Evolutionary conservation across 495 filamentous ascomycete genomes (phyloP).

Genomic region (Lophiostoma macrostomum): DNA sequence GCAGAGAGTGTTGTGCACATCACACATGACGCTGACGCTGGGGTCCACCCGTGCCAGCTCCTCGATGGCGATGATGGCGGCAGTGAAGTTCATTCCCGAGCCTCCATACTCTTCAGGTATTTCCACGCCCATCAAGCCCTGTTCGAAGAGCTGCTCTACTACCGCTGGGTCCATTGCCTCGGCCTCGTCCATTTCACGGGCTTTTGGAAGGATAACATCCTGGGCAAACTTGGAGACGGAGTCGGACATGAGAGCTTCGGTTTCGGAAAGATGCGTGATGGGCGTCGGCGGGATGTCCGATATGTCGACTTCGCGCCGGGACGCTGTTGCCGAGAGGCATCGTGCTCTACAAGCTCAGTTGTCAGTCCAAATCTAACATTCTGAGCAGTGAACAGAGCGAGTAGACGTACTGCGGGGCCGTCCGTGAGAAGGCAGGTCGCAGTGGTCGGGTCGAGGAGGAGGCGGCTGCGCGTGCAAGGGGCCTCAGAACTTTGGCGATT

Average conservation of each 20-base stretch:
- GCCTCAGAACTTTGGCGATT: conserved; percentile 63
- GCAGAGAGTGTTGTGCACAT: conserved; percentile 97
- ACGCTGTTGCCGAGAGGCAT: conserved; percentile 67
- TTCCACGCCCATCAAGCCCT: conserved; percentile 96
- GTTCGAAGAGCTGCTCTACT: conserved; percentile 92
- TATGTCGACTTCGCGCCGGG: conserved; percentile 60
- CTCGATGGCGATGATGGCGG: conserved; percentile 94
- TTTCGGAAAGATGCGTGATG: conserved; percentile 89
- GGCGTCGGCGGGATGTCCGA: conserved; percentile 77
- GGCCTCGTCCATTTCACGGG: conserved; percentile 95
- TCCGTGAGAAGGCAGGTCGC: conserved; percentile 41
- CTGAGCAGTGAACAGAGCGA: not conserved
- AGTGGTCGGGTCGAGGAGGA: conserved; percentile 48
- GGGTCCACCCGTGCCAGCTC: conserved; percentile 94
- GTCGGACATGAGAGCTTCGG: conserved; percentile 83
- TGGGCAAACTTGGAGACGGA: conserved; percentile 86
- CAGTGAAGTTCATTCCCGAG: conserved; percentile 97
- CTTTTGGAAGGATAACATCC: conserved; percentile 85
- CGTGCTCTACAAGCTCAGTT: conserved; percentile 52
- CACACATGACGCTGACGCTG: conserved; percentile 86
- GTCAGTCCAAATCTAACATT: conserved; percentile 17
- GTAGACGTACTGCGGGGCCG: conserved; percentile 31
- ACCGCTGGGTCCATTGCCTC: conserved; percentile 87
- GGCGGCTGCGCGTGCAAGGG: conserved; percentile 59
- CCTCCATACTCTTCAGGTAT: conserved; percentile 96